Evolutionary conservation across 345 rosid species (phyloP), one percentile per base, ranked within the genome.

Genomic region (Excoecaria agallocha): DNA sequence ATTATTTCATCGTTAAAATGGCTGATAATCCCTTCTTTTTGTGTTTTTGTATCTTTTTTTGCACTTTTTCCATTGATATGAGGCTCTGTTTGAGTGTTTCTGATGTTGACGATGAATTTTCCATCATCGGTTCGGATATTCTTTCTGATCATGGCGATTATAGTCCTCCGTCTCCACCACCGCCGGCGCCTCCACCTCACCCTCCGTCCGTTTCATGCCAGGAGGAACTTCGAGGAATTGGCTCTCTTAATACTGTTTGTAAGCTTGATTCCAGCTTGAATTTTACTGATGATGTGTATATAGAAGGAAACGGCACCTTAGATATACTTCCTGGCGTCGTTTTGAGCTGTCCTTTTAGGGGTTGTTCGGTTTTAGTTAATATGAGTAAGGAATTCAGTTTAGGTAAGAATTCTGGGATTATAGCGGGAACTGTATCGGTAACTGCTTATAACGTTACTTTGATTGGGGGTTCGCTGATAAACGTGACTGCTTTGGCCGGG

Each of bases 141-240:
- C 63, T 79, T 45, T 62, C 73, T n/a, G 79, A 76, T 69, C 88
- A 78, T 19, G 89, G 90, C 3, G 92, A 88, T 62, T 88, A 88
- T 80, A 68, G 83, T 39, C 92, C 92, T 12, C 92, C 92, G 17
- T 79, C 90, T 24, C 92, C 92, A 8, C 90, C 87, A 0, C 87
- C 87, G 12, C 90, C 88, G 19, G 52, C 87, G 2, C 45, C 82
- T 24, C 85, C 90, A 5, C 90, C 89, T 22, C 87, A 77, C 50
- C 89, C 87, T 15, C 89, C 89, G 2, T 78, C 90, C 12, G 77
- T 87, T 22, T 79, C 89, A 3, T 89, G 94, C 66, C 73, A 77
- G 12, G 82, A 66, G 46, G 94, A 81, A 79, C 91, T 89, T 30
- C 55, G 30, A 1, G 91, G 94, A 66, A 52, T 82, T 51, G 94